phyloP scores from a whole-genome alignment of 73 alveolate genomes.

The Tetrahymena elliotti region DNA sequence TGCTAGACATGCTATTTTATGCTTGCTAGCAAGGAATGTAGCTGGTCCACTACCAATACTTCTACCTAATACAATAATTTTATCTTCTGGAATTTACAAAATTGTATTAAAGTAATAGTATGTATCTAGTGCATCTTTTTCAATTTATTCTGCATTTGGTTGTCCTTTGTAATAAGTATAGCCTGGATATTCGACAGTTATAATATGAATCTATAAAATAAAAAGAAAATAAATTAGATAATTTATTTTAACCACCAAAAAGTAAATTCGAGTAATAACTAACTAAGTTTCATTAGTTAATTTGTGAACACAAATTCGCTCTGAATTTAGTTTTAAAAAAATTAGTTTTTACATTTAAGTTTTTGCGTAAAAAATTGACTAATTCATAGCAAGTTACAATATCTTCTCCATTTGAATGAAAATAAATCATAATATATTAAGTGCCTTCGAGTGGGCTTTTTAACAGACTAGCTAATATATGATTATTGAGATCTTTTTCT shows the following conservation, averaged over 20 bases:
- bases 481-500: background rate
- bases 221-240: background rate
- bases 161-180: background rate
- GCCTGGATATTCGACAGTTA: background rate
- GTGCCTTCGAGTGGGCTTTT: background rate
- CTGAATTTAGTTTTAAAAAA: background rate
- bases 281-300: background rate
- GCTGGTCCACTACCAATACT: constrained; percentile 77
- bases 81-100: background rate
- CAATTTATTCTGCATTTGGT: background rate
- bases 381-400: background rate
- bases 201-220: background rate
- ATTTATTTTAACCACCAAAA: background rate
- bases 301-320: background rate
- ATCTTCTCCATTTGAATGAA: background rate
- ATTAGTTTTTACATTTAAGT: background rate
- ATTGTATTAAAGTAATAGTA: background rate
- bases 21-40: constrained; percentile 23
- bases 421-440: background rate
- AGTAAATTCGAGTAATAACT: background rate
- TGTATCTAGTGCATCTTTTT: background rate
- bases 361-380: background rate
- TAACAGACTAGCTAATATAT: background rate
- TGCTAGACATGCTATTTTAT: constrained; percentile 38
- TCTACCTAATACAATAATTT: constrained; percentile 62